Evolutionary conservation across 495 filamentous ascomycete genomes (phyloP).

Genomic region (Xylaria bambusicola): DNA sequence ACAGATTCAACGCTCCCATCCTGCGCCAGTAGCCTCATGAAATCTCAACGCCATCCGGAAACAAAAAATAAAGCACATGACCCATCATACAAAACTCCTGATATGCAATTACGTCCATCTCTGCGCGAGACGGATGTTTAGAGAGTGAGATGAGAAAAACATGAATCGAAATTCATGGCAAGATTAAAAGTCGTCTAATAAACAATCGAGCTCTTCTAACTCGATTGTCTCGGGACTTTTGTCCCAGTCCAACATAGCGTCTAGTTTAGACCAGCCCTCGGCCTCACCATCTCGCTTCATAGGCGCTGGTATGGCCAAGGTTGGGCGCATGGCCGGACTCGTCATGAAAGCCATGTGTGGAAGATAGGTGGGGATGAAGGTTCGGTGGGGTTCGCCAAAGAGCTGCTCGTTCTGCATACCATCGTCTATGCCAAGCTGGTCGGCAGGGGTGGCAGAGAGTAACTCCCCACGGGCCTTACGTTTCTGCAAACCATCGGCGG

Average conservation of each 20-base stretch:
- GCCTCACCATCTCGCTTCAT: constrained; percentile 54
- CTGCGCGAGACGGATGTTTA: constrained; percentile 20
- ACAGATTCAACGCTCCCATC: constrained; percentile 22
- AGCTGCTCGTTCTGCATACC: constrained; percentile 50
- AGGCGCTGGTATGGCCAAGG: constrained; percentile 35
- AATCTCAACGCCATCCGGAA: constrained; percentile 12
- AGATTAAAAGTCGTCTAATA: constrained; percentile 69
- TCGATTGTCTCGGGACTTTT: constrained; percentile 85
- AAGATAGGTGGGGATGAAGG: constrained; percentile 30
- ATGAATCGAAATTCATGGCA: background rate
- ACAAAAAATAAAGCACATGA: constrained; percentile 1
- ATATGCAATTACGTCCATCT: constrained; percentile 6
- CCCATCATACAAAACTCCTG: constrained; percentile 2
- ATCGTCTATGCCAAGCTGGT: constrained; percentile 53
- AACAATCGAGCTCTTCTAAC: constrained; percentile 88
- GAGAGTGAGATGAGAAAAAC: constrained; percentile 6
- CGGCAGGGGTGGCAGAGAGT: constrained; percentile 44
- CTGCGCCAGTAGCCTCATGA: constrained; percentile 18
- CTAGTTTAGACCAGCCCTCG: constrained; percentile 53
- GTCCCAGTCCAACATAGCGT: constrained; percentile 63
- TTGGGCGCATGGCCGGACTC: constrained; percentile 47
- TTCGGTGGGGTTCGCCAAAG: constrained; percentile 52
- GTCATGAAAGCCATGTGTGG: constrained; percentile 40
- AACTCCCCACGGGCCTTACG: constrained; percentile 60
- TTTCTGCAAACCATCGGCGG: constrained; percentile 81